phyloP scores from a whole-genome alignment of 192 early-diverging fungal species.

The Phlyctochytrium planicorne region DNA sequence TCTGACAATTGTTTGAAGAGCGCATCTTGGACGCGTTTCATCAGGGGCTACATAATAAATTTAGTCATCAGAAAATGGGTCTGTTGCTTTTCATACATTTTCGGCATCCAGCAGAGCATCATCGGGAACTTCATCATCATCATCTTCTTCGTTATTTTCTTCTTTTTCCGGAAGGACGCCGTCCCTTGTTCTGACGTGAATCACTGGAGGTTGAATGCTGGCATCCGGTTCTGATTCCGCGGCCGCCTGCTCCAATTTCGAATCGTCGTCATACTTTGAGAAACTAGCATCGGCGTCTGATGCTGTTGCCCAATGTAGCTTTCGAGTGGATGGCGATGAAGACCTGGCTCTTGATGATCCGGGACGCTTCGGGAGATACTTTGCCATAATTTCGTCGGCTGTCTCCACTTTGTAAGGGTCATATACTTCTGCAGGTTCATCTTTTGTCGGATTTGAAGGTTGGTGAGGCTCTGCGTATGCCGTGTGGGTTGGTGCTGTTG shows the following conservation, averaged over 20 bases:
- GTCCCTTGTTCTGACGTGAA: not conserved
- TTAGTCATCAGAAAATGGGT: not conserved
- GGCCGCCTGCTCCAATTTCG: not conserved
- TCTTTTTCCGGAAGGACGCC: not conserved
- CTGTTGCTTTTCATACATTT: slow-evolving; percentile 25
- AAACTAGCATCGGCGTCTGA: slow-evolving; percentile 2
- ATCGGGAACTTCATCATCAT: slow-evolving; percentile 30
- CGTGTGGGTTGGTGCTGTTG: not conserved
- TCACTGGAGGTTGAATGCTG: not conserved
- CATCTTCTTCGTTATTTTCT: slow-evolving; percentile 15
- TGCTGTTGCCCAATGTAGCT: slow-evolving; percentile 19
- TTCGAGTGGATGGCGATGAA: not conserved
- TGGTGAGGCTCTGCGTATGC: not conserved
- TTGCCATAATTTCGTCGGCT: slow-evolving; percentile 21
- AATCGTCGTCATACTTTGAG: slow-evolving; percentile 17
- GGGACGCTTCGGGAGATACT: slow-evolving; percentile 3
- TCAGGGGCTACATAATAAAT: slow-evolving; percentile 44
- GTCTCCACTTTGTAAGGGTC: slow-evolving; percentile 21
- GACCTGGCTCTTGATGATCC: not conserved
- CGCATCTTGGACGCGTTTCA: slow-evolving; percentile 58
- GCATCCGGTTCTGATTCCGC: not conserved
- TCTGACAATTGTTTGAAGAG: slow-evolving; percentile 50
- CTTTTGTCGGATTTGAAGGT: not conserved
- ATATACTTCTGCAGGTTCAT: not conserved
- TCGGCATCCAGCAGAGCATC: slow-evolving; percentile 40